phyloP scores from a whole-genome alignment of 2,329 filamentous ascomycete species.

The Aspergillus viridinutans region DNA sequence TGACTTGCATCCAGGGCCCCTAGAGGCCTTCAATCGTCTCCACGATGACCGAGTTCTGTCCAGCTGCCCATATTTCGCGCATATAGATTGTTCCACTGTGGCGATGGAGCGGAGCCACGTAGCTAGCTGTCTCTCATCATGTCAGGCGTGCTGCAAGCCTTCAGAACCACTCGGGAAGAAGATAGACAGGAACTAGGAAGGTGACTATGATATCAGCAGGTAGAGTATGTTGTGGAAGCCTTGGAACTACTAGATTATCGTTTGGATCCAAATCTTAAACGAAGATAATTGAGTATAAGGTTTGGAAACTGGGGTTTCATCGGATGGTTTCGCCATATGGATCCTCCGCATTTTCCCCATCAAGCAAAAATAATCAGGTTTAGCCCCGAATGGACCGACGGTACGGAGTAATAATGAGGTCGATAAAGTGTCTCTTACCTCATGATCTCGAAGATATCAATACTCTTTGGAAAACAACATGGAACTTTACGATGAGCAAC shows the following conservation, averaged over 20 bases:
- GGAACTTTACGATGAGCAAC: background rate
- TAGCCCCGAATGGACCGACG: background rate
- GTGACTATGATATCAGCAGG: background rate
- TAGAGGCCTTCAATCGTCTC: background rate
- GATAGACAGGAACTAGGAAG: background rate
- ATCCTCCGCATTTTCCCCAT: background rate
- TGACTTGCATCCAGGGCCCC: background rate
- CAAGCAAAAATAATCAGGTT: background rate
- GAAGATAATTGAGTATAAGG: background rate
- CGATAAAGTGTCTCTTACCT: background rate
- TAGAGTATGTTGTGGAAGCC: background rate
- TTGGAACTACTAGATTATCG: background rate
- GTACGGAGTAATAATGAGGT: background rate
- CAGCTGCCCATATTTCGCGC: slow-evolving; percentile 21
- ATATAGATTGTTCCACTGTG: slow-evolving; percentile 16
- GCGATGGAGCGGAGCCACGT: slow-evolving; percentile 18
- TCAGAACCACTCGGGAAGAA: background rate
- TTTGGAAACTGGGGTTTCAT: background rate
- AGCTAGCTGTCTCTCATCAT: slow-evolving; percentile 7
- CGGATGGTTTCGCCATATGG: background rate
- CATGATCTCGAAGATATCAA: background rate
- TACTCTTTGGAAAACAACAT: too few relatives aligned
- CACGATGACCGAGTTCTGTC: slow-evolving; percentile 6
- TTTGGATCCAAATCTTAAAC: background rate
- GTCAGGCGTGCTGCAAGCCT: slow-evolving; percentile 18